Evolutionary conservation across 495 filamentous ascomycete genomes (phyloP).

Genomic region (Penicillium diatomitis): DNA sequence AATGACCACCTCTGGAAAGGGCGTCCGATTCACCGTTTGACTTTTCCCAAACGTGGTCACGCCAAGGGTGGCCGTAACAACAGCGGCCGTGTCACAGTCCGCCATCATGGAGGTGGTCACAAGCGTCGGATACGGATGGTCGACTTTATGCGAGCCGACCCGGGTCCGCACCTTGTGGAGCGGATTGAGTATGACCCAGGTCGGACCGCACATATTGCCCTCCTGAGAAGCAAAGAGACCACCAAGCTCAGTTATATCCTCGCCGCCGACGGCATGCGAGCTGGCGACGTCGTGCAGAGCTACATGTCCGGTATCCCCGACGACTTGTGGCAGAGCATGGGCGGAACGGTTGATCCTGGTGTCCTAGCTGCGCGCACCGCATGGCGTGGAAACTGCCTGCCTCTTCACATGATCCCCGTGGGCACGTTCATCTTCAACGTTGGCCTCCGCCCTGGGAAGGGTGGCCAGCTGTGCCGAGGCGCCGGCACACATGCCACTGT

Average conservation of each 20-base stretch:
- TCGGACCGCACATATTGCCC: conserved; percentile 85
- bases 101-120: conserved; percentile 83
- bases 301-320: conserved; percentile 81
- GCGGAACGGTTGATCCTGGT: conserved; percentile 83
- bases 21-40: conserved; percentile 70
- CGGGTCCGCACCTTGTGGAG: conserved; percentile 79
- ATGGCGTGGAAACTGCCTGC: conserved; percentile 90
- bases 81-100: conserved; percentile 70
- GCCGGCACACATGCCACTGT: conserved; percentile 87
- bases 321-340: conserved; percentile 80
- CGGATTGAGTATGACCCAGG: conserved; percentile 94
- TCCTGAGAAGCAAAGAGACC: conserved; percentile 58
- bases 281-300: conserved; percentile 83
- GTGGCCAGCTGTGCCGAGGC: conserved; percentile 84
- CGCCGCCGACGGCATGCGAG: conserved; percentile 85
- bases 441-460: conserved; percentile 60
- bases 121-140: conserved; percentile 86
- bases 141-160: conserved; percentile 66
- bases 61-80: conserved; percentile 89
- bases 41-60: conserved; percentile 83
- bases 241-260: conserved; percentile 68
- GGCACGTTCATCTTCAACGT: conserved; percentile 87
- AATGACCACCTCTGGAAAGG: conserved; percentile 97
- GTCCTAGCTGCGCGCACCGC: conserved; percentile 89
- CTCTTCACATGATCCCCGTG: conserved; percentile 86